phyloP scores from a whole-genome alignment of 2,329 filamentous ascomycete genomes.

The Blastomyces emzantsi region DNA sequence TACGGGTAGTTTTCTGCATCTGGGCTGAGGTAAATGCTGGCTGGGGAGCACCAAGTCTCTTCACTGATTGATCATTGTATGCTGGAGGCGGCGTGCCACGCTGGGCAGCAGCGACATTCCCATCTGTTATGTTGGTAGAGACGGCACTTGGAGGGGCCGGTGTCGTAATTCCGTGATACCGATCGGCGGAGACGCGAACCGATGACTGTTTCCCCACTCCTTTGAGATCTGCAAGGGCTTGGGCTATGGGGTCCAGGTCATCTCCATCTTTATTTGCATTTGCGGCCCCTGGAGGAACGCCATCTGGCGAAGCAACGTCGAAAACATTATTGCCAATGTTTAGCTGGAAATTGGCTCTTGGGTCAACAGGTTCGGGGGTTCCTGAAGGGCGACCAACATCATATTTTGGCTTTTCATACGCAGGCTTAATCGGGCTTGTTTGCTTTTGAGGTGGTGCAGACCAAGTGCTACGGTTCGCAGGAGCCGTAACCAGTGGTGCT shows the following conservation, averaged over 20 bases:
- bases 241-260: slow-evolving; percentile 77
- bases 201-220: slow-evolving; percentile 73
- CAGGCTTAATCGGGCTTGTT: slow-evolving; percentile 38
- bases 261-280: slow-evolving; percentile 42
- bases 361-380: slow-evolving; percentile 78
- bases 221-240: slow-evolving; percentile 87
- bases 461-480: slow-evolving; percentile 47
- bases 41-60: slow-evolving; percentile 75
- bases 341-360: slow-evolving; percentile 82
- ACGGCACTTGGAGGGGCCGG: slow-evolving; percentile 50
- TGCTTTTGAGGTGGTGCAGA: slow-evolving; percentile 35
- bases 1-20: slow-evolving; percentile 91
- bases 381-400: slow-evolving; percentile 27
- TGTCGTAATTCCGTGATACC: slow-evolving; percentile 86
- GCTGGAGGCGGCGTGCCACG: slow-evolving; percentile 76
- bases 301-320: slow-evolving; percentile 71
- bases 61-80: slow-evolving; percentile 65
- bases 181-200: slow-evolving; percentile 83
- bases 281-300: slow-evolving; percentile 34
- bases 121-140: slow-evolving; percentile 22
- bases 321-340: slow-evolving; percentile 97
- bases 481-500: slow-evolving; percentile 28
- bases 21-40: slow-evolving; percentile 87
- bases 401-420: slow-evolving; percentile 22
- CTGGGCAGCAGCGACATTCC: slow-evolving; percentile 41